phyloP scores from a whole-genome alignment of 371 early-diverging fungal genomes.

The Mortierella sp. region DNA sequence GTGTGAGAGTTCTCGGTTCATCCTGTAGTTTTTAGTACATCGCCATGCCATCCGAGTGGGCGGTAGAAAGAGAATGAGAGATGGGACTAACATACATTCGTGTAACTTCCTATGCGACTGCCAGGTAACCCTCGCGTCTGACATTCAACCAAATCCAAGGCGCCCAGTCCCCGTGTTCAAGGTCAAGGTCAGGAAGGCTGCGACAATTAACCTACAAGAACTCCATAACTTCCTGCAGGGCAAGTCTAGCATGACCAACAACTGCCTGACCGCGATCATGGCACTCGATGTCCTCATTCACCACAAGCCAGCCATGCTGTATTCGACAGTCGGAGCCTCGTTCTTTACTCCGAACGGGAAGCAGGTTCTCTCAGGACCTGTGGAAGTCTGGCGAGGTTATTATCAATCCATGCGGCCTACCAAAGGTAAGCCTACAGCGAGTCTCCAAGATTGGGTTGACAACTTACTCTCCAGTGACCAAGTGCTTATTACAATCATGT shows the following conservation, averaged over 20 bases:
- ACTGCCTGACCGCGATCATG: constrained; percentile 63
- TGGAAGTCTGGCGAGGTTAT: constrained; percentile 85
- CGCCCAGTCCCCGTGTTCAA: constrained; percentile 17
- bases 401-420: constrained; percentile 75
- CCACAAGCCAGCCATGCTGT: constrained; percentile 69
- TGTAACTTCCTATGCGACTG: constrained; percentile 23
- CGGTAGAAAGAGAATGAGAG: too few species aligned
- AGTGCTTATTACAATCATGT: not conserved
- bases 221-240: constrained; percentile 63
- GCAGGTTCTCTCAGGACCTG: constrained; percentile 63
- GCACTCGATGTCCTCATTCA: constrained; percentile 79
- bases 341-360: constrained; percentile 76
- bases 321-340: constrained; percentile 77
- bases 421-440: too few species aligned
- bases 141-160: constrained; percentile 25
- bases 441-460: too few species aligned
- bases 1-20: too few species aligned
- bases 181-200: constrained; percentile 55
- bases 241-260: constrained; percentile 52
- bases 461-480: not conserved
- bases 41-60: too few species aligned
- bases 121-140: constrained; percentile 60
- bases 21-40: too few species aligned
- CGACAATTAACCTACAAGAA: constrained; percentile 53
- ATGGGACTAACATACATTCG: too few species aligned